phyloP scores from a whole-genome alignment of 345 rosid species.

The Pistacia atlantica region DNA sequence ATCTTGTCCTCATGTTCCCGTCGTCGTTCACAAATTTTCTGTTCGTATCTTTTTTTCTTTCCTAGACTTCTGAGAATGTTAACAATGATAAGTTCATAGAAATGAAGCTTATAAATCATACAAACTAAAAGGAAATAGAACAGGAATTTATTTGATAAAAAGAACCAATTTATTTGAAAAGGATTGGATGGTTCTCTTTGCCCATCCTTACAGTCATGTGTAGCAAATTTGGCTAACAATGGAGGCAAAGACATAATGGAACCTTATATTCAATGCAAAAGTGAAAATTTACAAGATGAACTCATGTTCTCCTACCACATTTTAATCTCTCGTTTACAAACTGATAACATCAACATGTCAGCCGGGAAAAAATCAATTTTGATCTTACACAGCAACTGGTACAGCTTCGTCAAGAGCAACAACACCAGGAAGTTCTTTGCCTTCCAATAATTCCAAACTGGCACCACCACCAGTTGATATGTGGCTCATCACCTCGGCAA shows the following conservation, averaged over 20 bases:
- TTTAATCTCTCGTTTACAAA: conserved; percentile 27
- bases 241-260: conserved; percentile 15
- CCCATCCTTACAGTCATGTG: conserved; percentile 7
- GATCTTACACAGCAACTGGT: conserved; percentile 48
- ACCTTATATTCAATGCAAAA: conserved; percentile 9
- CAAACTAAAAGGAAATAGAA: background rate
- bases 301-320: conserved; percentile 22
- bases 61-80: no score
- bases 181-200: conserved; percentile 2
- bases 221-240: background rate
- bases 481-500: conserved; percentile 84
- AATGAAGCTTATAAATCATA: background rate
- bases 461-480: conserved; percentile 95
- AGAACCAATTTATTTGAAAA: conserved; percentile 19
- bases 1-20: no score
- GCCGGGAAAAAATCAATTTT: background rate
- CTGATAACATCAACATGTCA: background rate
- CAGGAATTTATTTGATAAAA: background rate
- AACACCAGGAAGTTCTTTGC: conserved; percentile 85
- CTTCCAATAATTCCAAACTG: conserved; percentile 86
- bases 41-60: no score
- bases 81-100: background rate
- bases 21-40: no score
- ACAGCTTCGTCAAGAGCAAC: conserved; percentile 75
- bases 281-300: conserved; percentile 27